Conservation (phyloP, 192 early-diverging fungal genomes). For the Coemansia sp. region DNA sequence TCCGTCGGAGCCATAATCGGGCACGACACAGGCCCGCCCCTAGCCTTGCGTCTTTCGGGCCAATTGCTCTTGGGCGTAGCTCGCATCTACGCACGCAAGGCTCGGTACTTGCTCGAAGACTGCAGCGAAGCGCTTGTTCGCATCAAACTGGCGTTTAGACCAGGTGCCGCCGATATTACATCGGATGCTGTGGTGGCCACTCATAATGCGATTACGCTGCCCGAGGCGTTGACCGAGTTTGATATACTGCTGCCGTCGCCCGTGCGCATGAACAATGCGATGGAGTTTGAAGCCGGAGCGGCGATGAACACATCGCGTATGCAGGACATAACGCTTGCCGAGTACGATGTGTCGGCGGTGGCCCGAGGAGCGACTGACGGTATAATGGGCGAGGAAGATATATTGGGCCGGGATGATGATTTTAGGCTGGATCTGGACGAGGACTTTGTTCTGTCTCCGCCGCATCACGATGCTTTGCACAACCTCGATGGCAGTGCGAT, state of each 20-base stretch:
- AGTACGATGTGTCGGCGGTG: conserved; percentile 56
- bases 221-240: conserved; percentile 85
- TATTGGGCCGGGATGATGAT: conserved; percentile 60
- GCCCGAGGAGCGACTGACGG: conserved; percentile 41
- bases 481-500: conserved; percentile 36
- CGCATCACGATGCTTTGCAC: conserved; percentile 21
- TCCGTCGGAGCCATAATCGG: conserved; percentile 86
- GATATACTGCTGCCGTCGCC: conserved; percentile 86
- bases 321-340: conserved; percentile 72
- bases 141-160: conserved; percentile 82
- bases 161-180: conserved; percentile 83
- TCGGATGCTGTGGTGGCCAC: conserved; percentile 69
- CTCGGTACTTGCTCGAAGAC: conserved; percentile 94
- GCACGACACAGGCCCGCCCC: conserved; percentile 72
- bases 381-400: conserved; percentile 49
- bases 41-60: conserved; percentile 92
- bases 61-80: conserved; percentile 95
- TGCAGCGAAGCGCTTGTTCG: conserved; percentile 94
- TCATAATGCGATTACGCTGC: conserved; percentile 82
- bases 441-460: conserved; percentile 49
- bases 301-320: conserved; percentile 59
- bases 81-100: conserved; percentile 94
- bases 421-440: conserved; percentile 54
- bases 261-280: conserved; percentile 29
- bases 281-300: conserved; percentile 26